Evolutionary conservation across 2,329 filamentous ascomycete species (phyloP).

Genomic region (Aspergillus pseudoglaucus): DNA sequence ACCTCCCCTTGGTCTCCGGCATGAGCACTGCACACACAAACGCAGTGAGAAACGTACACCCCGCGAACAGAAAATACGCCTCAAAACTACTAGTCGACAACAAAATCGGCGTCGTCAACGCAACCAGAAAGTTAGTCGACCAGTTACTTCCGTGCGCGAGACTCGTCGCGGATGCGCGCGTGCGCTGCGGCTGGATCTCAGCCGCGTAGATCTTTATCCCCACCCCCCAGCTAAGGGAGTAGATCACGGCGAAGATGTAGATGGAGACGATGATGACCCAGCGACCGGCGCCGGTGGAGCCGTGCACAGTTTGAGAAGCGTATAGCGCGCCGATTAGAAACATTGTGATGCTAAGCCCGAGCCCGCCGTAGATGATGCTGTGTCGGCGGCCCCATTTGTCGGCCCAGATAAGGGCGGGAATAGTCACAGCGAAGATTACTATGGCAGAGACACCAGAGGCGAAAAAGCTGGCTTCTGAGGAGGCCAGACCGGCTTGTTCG

Average conservation of each 20-base stretch:
- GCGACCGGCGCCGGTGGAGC: conserved; percentile 20
- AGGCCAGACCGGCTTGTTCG: conserved; percentile 51
- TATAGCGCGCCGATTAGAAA: conserved; percentile 30
- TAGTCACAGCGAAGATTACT: conserved; percentile 51
- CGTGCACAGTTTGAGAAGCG: conserved; percentile 24
- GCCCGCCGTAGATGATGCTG: conserved; percentile 49
- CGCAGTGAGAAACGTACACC: conserved; percentile 34
- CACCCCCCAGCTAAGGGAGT: conserved; percentile 47
- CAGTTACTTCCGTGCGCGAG: conserved; percentile 50
- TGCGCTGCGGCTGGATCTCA: conserved; percentile 53
- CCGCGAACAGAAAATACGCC: conserved; percentile 44
- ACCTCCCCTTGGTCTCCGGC: conserved; percentile 46
- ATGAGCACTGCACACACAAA: conserved; percentile 39
- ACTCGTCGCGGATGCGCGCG: conserved; percentile 49
- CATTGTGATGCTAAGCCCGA: conserved; percentile 40
- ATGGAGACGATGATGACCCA: conserved; percentile 26
- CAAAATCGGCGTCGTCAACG: conserved; percentile 39
- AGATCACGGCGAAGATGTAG: conserved; percentile 23
- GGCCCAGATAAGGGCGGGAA: conserved; percentile 51
- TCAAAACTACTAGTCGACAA: conserved; percentile 39
- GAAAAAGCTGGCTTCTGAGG: conserved; percentile 50
- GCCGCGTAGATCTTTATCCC: conserved; percentile 51
- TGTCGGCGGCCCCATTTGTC: conserved; percentile 54
- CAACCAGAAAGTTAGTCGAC: conserved; percentile 40
- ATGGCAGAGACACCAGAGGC: conserved; percentile 57